phyloP scores from a whole-genome alignment of 148 eudicot genomes.

The Diospyros kaki region DNA sequence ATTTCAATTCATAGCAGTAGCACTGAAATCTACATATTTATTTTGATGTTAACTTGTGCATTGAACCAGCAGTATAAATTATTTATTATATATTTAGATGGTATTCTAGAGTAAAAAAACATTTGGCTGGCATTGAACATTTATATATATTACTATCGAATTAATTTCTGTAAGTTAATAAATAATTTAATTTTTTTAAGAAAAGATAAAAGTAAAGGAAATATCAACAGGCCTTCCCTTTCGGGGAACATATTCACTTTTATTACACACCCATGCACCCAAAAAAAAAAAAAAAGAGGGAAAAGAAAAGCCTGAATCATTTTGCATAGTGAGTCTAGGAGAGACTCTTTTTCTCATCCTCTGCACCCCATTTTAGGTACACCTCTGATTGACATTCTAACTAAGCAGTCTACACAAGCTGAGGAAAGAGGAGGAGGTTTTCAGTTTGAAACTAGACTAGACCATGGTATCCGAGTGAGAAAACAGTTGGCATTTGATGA shows the following conservation, averaged over 20 bases:
- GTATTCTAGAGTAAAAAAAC: too few relatives aligned
- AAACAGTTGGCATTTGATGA: constrained; percentile 33
- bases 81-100: too few relatives aligned
- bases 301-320: background rate
- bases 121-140: too few relatives aligned
- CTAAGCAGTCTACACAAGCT: background rate
- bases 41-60: too few relatives aligned
- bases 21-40: too few relatives aligned
- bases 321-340: background rate
- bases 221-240: background rate
- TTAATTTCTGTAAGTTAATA: too few relatives aligned
- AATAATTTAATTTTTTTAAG: too few relatives aligned
- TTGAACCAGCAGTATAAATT: too few relatives aligned
- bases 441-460: background rate
- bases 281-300: too few relatives aligned
- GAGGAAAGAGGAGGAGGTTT: constrained; percentile 11
- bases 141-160: too few relatives aligned
- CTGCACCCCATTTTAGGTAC: constrained; percentile 4
- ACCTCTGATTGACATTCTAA: constrained; percentile 7
- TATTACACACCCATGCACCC: background rate
- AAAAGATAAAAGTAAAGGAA: too few relatives aligned
- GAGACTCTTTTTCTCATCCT: background rate
- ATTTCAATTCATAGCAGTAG: too few relatives aligned
- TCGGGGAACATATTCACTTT: background rate
- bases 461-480: constrained; percentile 21